A percentile compares a stretch with the other conserved stretches of the same genome.
These are phyloP conservation scores for Chaetomium olivaceum DNA, from an alignment of 2,329 filamentous ascomycete genomes.

Conservation along the genomic window DNA sequence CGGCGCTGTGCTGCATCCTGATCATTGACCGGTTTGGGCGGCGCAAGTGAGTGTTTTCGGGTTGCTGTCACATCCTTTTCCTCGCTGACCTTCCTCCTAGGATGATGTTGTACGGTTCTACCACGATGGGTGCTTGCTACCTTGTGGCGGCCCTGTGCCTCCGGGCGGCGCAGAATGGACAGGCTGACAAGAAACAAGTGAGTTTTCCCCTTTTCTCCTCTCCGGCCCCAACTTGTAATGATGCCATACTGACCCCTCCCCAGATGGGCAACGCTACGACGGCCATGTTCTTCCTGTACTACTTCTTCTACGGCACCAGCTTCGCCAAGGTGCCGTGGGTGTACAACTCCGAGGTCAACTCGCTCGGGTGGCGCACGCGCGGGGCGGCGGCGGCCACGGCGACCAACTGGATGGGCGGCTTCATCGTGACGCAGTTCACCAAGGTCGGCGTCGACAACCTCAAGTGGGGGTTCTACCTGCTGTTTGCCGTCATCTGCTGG, in stretches of 20 bases:
- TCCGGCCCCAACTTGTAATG: not conserved
- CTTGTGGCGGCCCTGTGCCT: slow-evolving; percentile 15
- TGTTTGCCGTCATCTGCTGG: slow-evolving; percentile 18
- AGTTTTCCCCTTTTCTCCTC: not conserved
- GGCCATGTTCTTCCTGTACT: slow-evolving; percentile 20
- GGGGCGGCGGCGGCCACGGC: slow-evolving; percentile 15
- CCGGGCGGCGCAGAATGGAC: not conserved
- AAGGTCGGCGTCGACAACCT: slow-evolving; percentile 19
- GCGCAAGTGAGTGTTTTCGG: slow-evolving; percentile 8
- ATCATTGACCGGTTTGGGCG: slow-evolving; percentile 18
- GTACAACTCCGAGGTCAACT: slow-evolving; percentile 20
- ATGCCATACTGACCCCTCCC: not conserved
- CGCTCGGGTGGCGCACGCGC: slow-evolving; percentile 17
- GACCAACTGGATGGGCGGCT: slow-evolving; percentile 20
- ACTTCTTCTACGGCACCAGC: slow-evolving; percentile 20
- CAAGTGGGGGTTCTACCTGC: slow-evolving; percentile 16
- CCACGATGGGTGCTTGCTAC: slow-evolving; percentile 15
- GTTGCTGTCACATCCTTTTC: not conserved
- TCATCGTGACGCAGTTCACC: slow-evolving; percentile 21
- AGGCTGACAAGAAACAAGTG: slow-evolving; percentile 14
- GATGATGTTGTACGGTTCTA: slow-evolving; percentile 17
- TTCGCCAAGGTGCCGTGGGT: slow-evolving; percentile 20
- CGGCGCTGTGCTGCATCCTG: slow-evolving; percentile 14
- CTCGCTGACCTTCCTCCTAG: not conserved
- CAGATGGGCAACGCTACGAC: slow-evolving; percentile 17